These are phyloP conservation scores for Eutreptiella sp. DNA, from an alignment of 208 protist genomes.

Conservation along the genomic window DNA sequence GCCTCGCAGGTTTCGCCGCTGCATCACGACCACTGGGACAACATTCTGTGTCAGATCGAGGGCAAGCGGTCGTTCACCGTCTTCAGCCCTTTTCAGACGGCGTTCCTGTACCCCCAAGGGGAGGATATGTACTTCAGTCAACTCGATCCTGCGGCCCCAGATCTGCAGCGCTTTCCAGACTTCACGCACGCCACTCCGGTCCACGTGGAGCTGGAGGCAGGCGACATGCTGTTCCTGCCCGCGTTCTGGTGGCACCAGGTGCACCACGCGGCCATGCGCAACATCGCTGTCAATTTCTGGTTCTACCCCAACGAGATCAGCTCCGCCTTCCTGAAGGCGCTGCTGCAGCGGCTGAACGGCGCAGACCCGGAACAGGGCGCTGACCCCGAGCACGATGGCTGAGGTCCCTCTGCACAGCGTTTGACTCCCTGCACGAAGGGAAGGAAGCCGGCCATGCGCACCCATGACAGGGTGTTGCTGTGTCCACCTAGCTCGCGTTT, in stretches of 20 bases:
- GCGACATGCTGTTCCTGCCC: constrained; percentile 17
- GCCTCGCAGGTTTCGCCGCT: constrained; percentile 19
- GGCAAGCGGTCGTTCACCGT: constrained; percentile 4
- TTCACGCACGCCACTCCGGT: not conserved
- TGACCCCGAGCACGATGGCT: too few relatives aligned
- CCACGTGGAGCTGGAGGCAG: constrained; percentile 3
- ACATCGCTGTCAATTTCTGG: constrained; percentile 25
- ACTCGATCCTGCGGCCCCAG: constrained; percentile 2
- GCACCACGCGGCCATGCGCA: not conserved
- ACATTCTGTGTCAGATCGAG: constrained; percentile 23
- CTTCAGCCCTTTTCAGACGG: constrained; percentile 13
- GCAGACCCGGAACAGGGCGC: too few relatives aligned
- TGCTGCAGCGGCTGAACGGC: too few relatives aligned
- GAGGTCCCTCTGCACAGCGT: too few relatives aligned
- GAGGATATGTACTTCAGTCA: constrained; percentile 8
- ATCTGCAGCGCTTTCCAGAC: constrained; percentile 5
- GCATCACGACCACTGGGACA: constrained; percentile 25
- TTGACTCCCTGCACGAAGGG: too few relatives aligned
- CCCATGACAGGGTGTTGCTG: too few relatives aligned
- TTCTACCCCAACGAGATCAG: constrained; percentile 10
- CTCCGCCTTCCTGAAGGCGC: too few relatives aligned
- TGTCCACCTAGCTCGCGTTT: too few relatives aligned
- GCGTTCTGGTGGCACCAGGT: constrained; percentile 22
- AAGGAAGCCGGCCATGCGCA: too few relatives aligned
- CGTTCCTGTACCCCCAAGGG: constrained; percentile 7